Conservation (phyloP, 2,329 filamentous ascomycete species). For the Alternaria postmessia region DNA sequence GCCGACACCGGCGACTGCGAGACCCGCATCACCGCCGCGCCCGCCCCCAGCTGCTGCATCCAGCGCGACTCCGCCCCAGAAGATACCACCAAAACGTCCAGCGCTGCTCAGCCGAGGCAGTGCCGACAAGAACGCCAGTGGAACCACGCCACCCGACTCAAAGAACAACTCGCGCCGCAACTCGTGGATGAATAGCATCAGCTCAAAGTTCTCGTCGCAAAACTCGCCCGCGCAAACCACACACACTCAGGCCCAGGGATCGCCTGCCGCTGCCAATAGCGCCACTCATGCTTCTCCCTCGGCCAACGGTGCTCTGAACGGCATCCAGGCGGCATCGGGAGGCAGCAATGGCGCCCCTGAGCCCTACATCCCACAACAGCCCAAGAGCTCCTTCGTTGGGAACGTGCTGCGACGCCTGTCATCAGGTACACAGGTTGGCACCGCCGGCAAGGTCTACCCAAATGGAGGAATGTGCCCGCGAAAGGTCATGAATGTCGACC, state of each 20-base stretch:
- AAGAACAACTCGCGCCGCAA: slow-evolving; percentile 62
- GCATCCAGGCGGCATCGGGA: slow-evolving; percentile 42
- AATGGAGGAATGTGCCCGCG: slow-evolving; percentile 80
- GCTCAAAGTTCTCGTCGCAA: slow-evolving; percentile 83
- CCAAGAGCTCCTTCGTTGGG: slow-evolving; percentile 79
- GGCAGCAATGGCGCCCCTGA: slow-evolving; percentile 49
- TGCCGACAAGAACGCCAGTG: slow-evolving; percentile 46
- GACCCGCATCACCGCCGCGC: slow-evolving; percentile 33
- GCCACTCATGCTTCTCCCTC: slow-evolving; percentile 61
- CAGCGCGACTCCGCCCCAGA: slow-evolving; percentile 30
- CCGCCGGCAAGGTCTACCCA: slow-evolving; percentile 61
- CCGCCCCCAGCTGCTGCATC: slow-evolving; percentile 29
- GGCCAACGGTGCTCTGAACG: slow-evolving; percentile 51
- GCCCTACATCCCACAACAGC: slow-evolving; percentile 77
- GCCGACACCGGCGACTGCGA: slow-evolving; percentile 31
- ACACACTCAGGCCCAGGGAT: slow-evolving; percentile 44
- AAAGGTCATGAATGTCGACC: slow-evolving; percentile 84
- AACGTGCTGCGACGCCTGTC: slow-evolving; percentile 84
- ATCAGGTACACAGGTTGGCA: slow-evolving; percentile 59
- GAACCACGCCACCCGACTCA: slow-evolving; percentile 39
- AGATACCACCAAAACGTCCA: slow-evolving; percentile 50
- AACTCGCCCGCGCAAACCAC: slow-evolving; percentile 48
- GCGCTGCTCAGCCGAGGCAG: slow-evolving; percentile 53
- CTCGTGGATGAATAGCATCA: slow-evolving; percentile 94
- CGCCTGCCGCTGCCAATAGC: slow-evolving; percentile 53